Evolutionary conservation across 2,329 filamentous ascomycete genomes (phyloP), one percentile per base, ranked within the genome.

Genomic region (Clarireedia monteithiana): DNA sequence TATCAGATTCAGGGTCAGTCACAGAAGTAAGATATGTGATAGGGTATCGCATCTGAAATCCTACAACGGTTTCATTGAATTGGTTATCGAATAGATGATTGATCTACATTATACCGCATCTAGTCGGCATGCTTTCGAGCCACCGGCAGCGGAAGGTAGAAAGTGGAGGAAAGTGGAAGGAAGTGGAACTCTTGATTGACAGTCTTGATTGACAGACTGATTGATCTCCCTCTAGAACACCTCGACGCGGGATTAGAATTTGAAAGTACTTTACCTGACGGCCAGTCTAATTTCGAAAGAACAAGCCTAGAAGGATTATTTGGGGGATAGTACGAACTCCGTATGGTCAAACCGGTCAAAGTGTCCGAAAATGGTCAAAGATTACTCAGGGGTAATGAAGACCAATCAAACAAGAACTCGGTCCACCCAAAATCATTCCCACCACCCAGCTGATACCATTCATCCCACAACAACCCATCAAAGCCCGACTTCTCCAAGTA

Each of bases 321-420:
- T 36, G 15, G 24, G 20, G 23, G 23, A 24, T n/a, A 24, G 30
- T 34, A 34, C 30, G 30, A 34, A 38, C 14, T 24, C 17, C 14
- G 40, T 40, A 6, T n/a, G 24, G 38, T 44, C 46, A 44, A 50
- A 54, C 34, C 46, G 24, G 50, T 46, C 15, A 34, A 27, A 36
- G 30, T 34, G 50, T 42, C 6, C n/a, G 20, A 36, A 47, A 34
- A 47, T 34, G 26, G 26, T 26, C 20, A 34, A 50, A 45, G 44
- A 42, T 55, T 45, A n/a, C 27, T 44, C 47, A 55, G 47, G 53
- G 53, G 53, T 38, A 55, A 44, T 44, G 20, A 44, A 55, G 36
- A 20, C 46, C 46, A 50, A 55, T 49, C 46, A 50, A 50, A 42
- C 52, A 12, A 34, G 12, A 4, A 49, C 12, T 27, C 23, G 44